phyloP scores from a whole-genome alignment of 139 green algal species.

The Chlorella sp. region DNA sequence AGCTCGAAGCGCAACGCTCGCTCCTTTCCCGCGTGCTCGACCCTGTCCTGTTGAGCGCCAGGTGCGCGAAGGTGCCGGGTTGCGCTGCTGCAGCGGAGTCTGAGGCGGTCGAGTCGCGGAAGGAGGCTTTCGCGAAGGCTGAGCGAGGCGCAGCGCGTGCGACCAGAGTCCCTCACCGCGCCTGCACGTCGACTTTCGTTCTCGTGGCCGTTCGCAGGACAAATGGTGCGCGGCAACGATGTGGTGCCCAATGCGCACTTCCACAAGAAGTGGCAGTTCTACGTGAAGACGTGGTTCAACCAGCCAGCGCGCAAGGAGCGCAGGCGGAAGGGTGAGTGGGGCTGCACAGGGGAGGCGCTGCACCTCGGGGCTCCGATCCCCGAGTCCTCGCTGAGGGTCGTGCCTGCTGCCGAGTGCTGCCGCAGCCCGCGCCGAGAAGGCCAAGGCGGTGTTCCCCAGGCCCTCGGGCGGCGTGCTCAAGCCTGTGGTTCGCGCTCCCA shows the following conservation, averaged over 20 bases:
- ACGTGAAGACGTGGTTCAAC: conserved; percentile 98
- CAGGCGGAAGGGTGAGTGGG: conserved; percentile 64
- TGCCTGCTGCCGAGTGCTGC: no score
- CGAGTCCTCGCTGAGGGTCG: no score
- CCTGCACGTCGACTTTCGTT: no score
- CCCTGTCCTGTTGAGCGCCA: background rate
- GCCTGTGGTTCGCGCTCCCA: conserved; percentile 87
- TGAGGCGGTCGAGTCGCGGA: no score
- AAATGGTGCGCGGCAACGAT: conserved; percentile 77
- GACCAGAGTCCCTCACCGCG: no score
- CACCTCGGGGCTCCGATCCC: background rate
- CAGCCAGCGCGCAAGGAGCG: conserved; percentile 93
- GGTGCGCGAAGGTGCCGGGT: no score
- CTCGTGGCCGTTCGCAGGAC: background rate
- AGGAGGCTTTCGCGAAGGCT: no score
- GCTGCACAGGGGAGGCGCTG: background rate
- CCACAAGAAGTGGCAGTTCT: conserved; percentile 89
- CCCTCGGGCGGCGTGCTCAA: conserved; percentile 81
- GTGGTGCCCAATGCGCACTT: conserved; percentile 87
- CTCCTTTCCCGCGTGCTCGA: background rate
- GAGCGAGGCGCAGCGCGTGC: no score
- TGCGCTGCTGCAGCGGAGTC: no score
- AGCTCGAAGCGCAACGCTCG: background rate
- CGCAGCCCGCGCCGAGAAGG: conserved; percentile 89
- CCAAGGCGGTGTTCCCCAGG: conserved; percentile 82